Evolutionary conservation across 345 rosid species (phyloP), one percentile per base, ranked within the genome.

Genomic region (Eucalyptus grandis): DNA sequence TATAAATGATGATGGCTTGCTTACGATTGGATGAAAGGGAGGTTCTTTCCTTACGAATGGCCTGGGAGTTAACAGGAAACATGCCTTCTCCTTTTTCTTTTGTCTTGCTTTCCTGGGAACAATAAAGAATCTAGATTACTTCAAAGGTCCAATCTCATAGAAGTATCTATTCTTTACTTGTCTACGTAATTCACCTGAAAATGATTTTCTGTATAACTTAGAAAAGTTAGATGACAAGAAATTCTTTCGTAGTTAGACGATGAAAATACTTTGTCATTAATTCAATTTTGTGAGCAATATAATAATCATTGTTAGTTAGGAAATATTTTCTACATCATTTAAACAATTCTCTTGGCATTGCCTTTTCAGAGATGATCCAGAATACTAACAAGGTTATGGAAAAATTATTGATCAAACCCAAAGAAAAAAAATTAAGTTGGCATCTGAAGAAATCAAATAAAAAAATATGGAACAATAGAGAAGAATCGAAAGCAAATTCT

Each of bases 341-440:
- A 14, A 0, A 65, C 3, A 14, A 1, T 65, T n/a, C 11, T 65
- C 4, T n/a, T 0, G 37, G 0, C 77, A n/a, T 65, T 30, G 0
- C 37, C 5, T n/a, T 65, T 30, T 14, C 10, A n/a, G 0, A 65
- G 0, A 65, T 65, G 77, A 65, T 65, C 11, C 9, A 4, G 0
- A n/a, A 65, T 14, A n/a, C 17, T 14, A 14, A 0, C 0, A 0
- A 65, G 19, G 2, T 65, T 65, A 65, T 5, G 37, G 17, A 65
- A 62, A 0, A 30, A 65, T 65, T n/a, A n/a, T 14, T 4, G 77
- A 65, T 65, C 9, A 14, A n/a, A 65, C 10, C 37, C 0, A 65
- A 14, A 14, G 77, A 27, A 60, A 60, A 60, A 60, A 10, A 56
- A 56, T 4, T n/a, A n/a, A 30, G 19, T 65, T n/a, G 77, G 77